A percentile compares a stretch with the other conserved stretches of the same genome.
These are phyloP conservation scores for Penicillium corylophilum DNA, from an alignment of 2,329 filamentous ascomycete genomes.

Conservation along the genomic window DNA sequence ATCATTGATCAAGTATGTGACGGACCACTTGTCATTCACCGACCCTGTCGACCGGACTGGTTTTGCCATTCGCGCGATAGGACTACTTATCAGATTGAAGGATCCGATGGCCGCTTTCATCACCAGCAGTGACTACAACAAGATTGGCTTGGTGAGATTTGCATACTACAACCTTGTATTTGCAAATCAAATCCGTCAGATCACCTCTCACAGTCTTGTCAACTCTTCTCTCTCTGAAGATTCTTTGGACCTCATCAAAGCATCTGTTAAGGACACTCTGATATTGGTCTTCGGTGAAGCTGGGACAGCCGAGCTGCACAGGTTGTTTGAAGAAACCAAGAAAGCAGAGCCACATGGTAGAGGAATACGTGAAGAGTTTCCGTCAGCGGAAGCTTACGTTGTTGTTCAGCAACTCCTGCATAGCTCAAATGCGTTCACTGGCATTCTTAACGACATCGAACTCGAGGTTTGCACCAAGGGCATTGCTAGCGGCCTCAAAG, in stretches of 20 bases:
- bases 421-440: slow-evolving; percentile 26
- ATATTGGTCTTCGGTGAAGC: slow-evolving; percentile 30
- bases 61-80: slow-evolving; percentile 43
- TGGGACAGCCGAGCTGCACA: slow-evolving; percentile 39
- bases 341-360: slow-evolving; percentile 43
- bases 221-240: slow-evolving; percentile 21
- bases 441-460: slow-evolving; percentile 47
- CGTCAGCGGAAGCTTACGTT: slow-evolving; percentile 49
- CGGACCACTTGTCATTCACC: slow-evolving; percentile 51
- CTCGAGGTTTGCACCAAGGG: slow-evolving; percentile 27
- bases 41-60: slow-evolving; percentile 54
- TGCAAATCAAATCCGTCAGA: slow-evolving; percentile 39
- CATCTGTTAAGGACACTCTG: slow-evolving; percentile 38
- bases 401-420: slow-evolving; percentile 47
- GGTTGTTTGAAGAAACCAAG: slow-evolving; percentile 49
- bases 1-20: slow-evolving; percentile 51
- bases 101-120: slow-evolving; percentile 30
- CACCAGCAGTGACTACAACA: slow-evolving; percentile 15
- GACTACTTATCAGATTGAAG: slow-evolving; percentile 41
- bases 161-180: slow-evolving; percentile 37
- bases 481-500: slow-evolving; percentile 25
- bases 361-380: slow-evolving; percentile 49
- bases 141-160: slow-evolving; percentile 21
- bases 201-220: slow-evolving; percentile 36
- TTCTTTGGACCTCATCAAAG: slow-evolving; percentile 32